Conservation (phyloP, 768 basidiomycete genomes). For the Xerocomellus chrysenteron region DNA sequence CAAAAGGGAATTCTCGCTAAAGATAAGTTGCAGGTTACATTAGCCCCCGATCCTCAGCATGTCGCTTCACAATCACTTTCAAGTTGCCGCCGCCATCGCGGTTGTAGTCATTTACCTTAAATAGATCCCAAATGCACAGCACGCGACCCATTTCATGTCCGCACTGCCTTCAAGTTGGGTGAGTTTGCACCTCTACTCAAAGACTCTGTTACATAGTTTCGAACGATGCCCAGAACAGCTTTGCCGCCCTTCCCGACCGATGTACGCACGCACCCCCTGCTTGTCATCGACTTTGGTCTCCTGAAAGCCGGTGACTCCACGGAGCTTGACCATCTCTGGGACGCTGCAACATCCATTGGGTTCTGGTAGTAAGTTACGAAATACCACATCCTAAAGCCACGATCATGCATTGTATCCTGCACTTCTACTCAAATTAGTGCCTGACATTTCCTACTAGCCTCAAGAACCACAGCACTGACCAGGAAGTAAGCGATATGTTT, state of each 20-base stretch:
- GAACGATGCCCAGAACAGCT: conserved; percentile 33
- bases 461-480: conserved; percentile 43
- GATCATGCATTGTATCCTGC: neutral
- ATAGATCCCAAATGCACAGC: too few relatives aligned
- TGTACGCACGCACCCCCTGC: conserved; percentile 43
- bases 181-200: too few relatives aligned
- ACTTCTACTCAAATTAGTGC: neutral
- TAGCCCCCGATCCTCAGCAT: too few relatives aligned
- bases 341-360: conserved; percentile 47
- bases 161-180: too few relatives aligned
- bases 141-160: too few relatives aligned
- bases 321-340: conserved; percentile 46
- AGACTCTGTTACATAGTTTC: neutral
- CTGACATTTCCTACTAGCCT: conserved; percentile 27
- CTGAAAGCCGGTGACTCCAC: conserved; percentile 34
- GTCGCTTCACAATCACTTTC: too few relatives aligned
- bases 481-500: conserved; percentile 40
- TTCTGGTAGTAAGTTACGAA: conserved; percentile 51
- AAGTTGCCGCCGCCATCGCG: too few relatives aligned
- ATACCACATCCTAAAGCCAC: neutral
- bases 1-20: too few relatives aligned
- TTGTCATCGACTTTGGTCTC: conserved; percentile 45
- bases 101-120: too few relatives aligned
- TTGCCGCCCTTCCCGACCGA: conserved; percentile 45
- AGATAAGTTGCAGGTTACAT: too few relatives aligned